These are phyloP conservation scores for Penicillium vulpinum DNA, from an alignment of 2,329 filamentous ascomycete species.

Conservation along the genomic window DNA sequence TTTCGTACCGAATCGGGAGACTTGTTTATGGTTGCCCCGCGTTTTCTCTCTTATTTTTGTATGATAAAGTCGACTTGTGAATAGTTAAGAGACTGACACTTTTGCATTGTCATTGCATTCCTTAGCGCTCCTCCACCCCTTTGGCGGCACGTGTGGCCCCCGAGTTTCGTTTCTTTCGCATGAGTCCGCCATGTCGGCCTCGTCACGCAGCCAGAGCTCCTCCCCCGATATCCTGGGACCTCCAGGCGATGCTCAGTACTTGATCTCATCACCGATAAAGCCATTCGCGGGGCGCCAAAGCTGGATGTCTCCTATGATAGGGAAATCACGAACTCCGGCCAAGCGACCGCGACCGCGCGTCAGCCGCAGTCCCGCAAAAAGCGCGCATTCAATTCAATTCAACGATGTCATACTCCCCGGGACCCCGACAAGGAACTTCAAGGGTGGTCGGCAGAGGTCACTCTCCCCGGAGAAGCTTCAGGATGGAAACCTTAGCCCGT, in stretches of 20 bases:
- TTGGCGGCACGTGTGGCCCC: conserved; percentile 25
- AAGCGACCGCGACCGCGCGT: conserved; percentile 29
- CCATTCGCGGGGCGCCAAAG: conserved; percentile 41
- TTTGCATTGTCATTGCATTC: conserved; percentile 18
- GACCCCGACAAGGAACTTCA: conserved; percentile 36
- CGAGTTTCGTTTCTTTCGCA: conserved; percentile 18
- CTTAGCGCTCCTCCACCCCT: conserved; percentile 21
- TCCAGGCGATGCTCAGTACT: conserved; percentile 44
- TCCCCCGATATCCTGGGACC: conserved; percentile 47
- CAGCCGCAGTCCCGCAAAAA: conserved; percentile 39
- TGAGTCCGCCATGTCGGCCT: conserved; percentile 31
- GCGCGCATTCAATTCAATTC: conserved; percentile 43
- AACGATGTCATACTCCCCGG: conserved; percentile 45
- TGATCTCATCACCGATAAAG: conserved; percentile 45
- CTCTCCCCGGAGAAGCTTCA: conserved; percentile 42
- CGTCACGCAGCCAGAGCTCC: conserved; percentile 40
- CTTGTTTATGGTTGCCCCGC: conserved; percentile 37
- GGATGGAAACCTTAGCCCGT: conserved; percentile 47
- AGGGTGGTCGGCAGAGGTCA: conserved; percentile 30
- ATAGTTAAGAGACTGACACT: conserved; percentile 2
- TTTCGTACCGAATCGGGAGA: conserved; percentile 37
- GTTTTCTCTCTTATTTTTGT: conserved; percentile 14
- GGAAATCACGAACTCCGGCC: conserved; percentile 18
- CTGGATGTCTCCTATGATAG: conserved; percentile 40
- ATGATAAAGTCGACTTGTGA: conserved; percentile 7